Evolutionary conservation across 2,329 filamentous ascomycete species (phyloP), one percentile per base, ranked within the genome.

Genomic region (Endoconidiophora laricicola): DNA sequence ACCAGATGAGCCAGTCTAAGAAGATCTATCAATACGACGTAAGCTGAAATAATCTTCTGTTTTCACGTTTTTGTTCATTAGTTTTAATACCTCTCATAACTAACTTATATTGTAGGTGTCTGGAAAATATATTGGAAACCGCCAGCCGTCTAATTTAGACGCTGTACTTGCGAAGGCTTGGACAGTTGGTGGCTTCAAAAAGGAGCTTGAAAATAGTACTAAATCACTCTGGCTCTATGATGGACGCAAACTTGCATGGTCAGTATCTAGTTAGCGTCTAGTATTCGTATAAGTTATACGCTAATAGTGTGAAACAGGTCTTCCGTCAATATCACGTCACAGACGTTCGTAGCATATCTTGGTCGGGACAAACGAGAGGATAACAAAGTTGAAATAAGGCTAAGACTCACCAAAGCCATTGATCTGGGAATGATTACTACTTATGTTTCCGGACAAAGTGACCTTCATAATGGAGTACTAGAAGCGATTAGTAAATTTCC

Each of bases 171-270:
- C 78, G 61, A 87, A 85, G 60, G 74, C 87, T 24, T 95, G 86
- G 86, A 66, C 76, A 1, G 82, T 80, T 1, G 66, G 72, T 1
- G 63, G 66, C 0, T 71, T 87, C 5, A 74, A 83, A 60, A 7
- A 10, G 29, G 29, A 33, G 29, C 29, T 33, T 33, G 29, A 33
- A 33, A 12, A 7, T 12, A 33, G 9, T 33, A 33, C 29, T 12
- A 54, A 63, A 0, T 64, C 65, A 2, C 65, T 88, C 1, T 86
- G 81, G 74, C 74, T 95, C 50, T 87, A 78, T 58, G 87, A 96
- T 65, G 85, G 86, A 24, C 80, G 81, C 59, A 86, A 82, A 62
- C 72, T 98, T 44, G 88, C 86, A 14, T 98, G 91, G 90, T 83
- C 68, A 58, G 68, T 18, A 44, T 38, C 2, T 14, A 24, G 4